Evolutionary conservation across 805 yeast genomes (phyloP).

Genomic region (Torulaspora delbrueckii): DNA sequence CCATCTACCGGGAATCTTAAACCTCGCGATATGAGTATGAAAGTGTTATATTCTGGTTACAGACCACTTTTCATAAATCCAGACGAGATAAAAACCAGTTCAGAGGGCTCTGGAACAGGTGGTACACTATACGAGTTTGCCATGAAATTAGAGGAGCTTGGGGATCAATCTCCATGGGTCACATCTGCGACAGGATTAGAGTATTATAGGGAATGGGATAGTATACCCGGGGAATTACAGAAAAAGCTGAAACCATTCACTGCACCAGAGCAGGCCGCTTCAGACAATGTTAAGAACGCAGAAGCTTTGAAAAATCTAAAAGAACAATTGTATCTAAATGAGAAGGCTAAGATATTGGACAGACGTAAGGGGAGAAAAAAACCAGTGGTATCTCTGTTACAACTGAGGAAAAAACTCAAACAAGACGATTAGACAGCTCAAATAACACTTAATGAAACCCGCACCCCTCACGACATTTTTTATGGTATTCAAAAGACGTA

Average conservation of each 20-base stretch:
- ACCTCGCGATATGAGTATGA: slow-evolving; percentile 22
- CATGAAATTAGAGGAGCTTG: slow-evolving; percentile 29
- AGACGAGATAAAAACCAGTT: slow-evolving; percentile 9
- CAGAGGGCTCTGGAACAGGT: neutral
- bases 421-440: slow-evolving; percentile 8
- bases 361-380: slow-evolving; percentile 30
- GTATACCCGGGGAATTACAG: slow-evolving; percentile 31
- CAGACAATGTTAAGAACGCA: slow-evolving; percentile 4
- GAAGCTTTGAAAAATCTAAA: slow-evolving; percentile 14
- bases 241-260: slow-evolving; percentile 34
- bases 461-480: neutral
- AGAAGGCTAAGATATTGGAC: slow-evolving; percentile 21
- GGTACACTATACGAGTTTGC: slow-evolving; percentile 26
- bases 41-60: slow-evolving; percentile 31
- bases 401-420: slow-evolving; percentile 18
- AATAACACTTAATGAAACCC: neutral
- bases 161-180: slow-evolving; percentile 34
- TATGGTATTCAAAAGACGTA: neutral
- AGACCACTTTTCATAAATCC: slow-evolving; percentile 29
- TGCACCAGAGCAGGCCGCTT: slow-evolving; percentile 24
- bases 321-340: slow-evolving; percentile 15
- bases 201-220: slow-evolving; percentile 35
- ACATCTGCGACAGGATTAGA: slow-evolving; percentile 37
- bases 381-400: slow-evolving; percentile 27
- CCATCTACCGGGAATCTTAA: slow-evolving; percentile 27